phyloP scores from a whole-genome alignment of 208 protist genomes.

The Naegleria gruberi region DNA sequence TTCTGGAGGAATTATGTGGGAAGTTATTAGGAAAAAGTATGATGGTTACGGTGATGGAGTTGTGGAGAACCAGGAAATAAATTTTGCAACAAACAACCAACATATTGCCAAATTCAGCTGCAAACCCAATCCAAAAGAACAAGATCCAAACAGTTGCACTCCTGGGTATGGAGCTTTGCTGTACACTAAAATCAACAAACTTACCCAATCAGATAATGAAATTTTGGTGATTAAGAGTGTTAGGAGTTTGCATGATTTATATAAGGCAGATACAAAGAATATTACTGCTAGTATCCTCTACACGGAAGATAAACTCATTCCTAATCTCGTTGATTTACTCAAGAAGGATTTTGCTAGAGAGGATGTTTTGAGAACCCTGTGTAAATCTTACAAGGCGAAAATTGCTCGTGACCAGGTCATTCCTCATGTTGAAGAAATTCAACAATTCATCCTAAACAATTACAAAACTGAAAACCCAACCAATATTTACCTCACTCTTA shows the following conservation, averaged over 20 bases:
- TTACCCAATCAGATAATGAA: background rate
- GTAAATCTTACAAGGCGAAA: background rate
- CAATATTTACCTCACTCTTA: background rate
- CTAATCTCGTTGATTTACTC: background rate
- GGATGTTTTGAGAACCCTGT: background rate
- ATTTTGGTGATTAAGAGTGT: background rate
- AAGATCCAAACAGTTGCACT: background rate
- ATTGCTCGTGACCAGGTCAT: background rate
- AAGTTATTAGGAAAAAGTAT: background rate
- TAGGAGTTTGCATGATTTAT: background rate
- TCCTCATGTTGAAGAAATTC: background rate
- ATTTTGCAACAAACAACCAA: background rate
- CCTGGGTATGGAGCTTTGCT: background rate
- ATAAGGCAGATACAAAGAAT: background rate
- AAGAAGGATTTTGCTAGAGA: background rate
- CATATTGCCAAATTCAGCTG: background rate
- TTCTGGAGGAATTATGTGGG: background rate
- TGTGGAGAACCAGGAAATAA: background rate
- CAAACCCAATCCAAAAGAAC: background rate
- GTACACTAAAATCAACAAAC: background rate
- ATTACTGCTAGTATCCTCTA: background rate
- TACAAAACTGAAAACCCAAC: background rate
- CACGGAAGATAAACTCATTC: background rate
- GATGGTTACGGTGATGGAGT: background rate
- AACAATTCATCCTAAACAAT: background rate